Percentiles rank a stretch among this genome's conserved stretches.
These are phyloP conservation scores for Dryas integrifolia DNA, from an alignment of 331 rosid genomes.

Conservation along the genomic window DNA sequence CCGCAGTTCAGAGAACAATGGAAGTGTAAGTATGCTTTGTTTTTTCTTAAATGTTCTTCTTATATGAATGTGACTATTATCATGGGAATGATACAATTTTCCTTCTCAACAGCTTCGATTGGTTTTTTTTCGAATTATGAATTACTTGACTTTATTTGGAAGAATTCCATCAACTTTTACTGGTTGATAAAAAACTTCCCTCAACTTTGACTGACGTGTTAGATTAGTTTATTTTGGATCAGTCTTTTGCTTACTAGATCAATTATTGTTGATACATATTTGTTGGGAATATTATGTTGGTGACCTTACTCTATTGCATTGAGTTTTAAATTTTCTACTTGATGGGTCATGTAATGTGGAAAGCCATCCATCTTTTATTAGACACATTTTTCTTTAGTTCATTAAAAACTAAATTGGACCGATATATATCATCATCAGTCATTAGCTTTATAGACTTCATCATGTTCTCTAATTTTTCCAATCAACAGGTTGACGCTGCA, in stretches of 20 bases:
- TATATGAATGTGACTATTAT: not conserved
- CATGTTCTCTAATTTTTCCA: slow-evolving; percentile 15
- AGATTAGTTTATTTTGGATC: not conserved
- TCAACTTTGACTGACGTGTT: not conserved
- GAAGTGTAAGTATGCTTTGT: slow-evolving; percentile 57
- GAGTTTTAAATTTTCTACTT: no score
- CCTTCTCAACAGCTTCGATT: not conserved
- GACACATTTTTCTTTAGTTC: not conserved
- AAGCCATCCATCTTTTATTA: not conserved
- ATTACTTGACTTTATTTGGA: not conserved
- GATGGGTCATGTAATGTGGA: no score
- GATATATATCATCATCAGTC: not conserved
- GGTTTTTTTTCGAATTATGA: not conserved
- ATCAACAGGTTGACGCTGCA: slow-evolving; percentile 57
- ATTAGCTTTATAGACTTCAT: slow-evolving; percentile 10
- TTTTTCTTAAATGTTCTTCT: not conserved
- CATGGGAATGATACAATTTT: not conserved
- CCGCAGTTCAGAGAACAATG: slow-evolving; percentile 79
- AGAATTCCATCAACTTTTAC: slow-evolving; percentile 4
- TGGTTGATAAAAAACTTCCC: not conserved
- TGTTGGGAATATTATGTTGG: not conserved
- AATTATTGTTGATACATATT: not conserved
- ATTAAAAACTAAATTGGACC: not conserved
- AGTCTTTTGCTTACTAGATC: not conserved
- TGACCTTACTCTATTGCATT: not conserved